phyloP scores from a whole-genome alignment of 202 grass and related monocot species.

The Brachypodium distachyon region DNA sequence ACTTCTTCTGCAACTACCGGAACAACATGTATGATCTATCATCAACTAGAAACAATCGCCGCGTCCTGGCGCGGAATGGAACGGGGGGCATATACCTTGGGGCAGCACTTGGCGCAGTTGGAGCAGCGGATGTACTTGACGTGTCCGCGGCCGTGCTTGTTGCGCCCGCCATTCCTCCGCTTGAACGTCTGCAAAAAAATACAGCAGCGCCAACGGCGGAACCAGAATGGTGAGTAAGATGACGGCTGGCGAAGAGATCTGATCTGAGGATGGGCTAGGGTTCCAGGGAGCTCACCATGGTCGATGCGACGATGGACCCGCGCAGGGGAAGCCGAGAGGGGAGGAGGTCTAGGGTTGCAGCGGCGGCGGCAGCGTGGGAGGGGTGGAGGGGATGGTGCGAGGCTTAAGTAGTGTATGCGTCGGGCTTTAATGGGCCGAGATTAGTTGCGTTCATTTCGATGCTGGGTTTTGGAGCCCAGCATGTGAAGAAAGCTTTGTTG shows the following conservation, averaged over 20 bases:
- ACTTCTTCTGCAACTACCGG: not conserved
- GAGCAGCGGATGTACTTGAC: conserved; percentile 60
- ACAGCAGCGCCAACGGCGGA: not conserved
- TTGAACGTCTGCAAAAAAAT: conserved; percentile 53
- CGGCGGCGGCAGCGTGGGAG: not conserved
- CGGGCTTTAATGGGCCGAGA: not conserved
- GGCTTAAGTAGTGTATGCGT: not conserved
- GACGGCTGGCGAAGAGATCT: not conserved
- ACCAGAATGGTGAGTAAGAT: not conserved
- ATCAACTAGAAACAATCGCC: not conserved
- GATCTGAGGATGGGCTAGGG: not conserved
- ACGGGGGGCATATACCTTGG: conserved; percentile 23
- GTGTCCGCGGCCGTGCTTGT: conserved; percentile 83
- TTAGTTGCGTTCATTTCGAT: no score
- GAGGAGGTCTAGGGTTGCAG: not conserved
- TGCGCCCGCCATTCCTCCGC: conserved; percentile 84
- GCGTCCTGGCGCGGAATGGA: not conserved
- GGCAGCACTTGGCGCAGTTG: conserved; percentile 82
- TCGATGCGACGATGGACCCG: not conserved
- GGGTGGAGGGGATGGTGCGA: not conserved
- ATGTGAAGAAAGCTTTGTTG: no score
- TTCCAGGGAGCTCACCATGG: conserved; percentile 22
- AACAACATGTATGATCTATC: not conserved
- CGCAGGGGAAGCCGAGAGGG: not conserved
- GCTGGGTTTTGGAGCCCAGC: no score